Conservation (phyloP, 306 rosid species). For the Alnus glutinosa region DNA sequence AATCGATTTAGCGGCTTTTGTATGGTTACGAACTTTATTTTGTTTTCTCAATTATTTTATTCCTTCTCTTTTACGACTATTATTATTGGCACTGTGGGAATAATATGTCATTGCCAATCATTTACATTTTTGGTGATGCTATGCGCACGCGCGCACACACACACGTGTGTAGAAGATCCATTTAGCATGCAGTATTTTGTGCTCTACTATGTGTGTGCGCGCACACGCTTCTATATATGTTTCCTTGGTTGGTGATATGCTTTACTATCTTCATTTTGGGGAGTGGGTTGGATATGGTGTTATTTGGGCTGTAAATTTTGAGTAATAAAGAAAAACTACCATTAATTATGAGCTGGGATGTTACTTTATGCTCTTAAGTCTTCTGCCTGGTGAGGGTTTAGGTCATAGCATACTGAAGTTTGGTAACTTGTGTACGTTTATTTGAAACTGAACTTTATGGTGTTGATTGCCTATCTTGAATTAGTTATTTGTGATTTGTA, state of each 20-base stretch:
- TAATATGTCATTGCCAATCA: background rate
- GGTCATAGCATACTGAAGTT: background rate
- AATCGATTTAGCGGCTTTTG: conserved; percentile 1
- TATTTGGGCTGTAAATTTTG: background rate
- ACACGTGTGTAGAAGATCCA: background rate
- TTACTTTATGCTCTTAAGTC: too few species aligned
- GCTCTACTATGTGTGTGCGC: too few species aligned
- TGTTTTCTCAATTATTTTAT: background rate
- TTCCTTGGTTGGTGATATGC: conserved; percentile 1
- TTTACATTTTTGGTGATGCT: background rate
- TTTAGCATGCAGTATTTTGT: too few species aligned
- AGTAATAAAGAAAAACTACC: background rate
- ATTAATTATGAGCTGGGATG: background rate
- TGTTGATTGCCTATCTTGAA: background rate
- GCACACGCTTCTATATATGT: too few species aligned
- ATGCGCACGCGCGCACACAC: background rate
- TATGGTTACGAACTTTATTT: background rate
- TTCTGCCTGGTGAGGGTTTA: background rate
- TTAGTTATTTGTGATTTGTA: conserved; percentile 6
- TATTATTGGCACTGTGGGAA: background rate
- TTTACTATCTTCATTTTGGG: background rate
- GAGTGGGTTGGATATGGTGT: background rate
- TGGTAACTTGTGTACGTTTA: background rate
- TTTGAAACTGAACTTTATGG: background rate
- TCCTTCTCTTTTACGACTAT: background rate